These are phyloP conservation scores for Perilla frutescens DNA, from an alignment of 257 asterid species.

Conservation along the genomic window DNA sequence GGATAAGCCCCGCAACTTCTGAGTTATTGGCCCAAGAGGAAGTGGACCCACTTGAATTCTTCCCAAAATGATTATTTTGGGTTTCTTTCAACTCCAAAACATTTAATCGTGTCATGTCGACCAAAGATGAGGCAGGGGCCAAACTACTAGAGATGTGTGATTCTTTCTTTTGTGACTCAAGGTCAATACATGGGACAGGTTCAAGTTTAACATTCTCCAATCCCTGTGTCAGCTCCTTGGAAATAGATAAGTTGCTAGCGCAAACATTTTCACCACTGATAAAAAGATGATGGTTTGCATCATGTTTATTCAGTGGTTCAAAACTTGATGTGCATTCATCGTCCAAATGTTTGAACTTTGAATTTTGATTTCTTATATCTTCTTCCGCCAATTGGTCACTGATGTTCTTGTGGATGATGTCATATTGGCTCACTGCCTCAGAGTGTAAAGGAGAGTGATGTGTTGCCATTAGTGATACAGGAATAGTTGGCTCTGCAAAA, in stretches of 20 bases:
- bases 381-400: slow-evolving; percentile 32
- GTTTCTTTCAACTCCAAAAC: slow-evolving; percentile 39
- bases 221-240: slow-evolving; percentile 37
- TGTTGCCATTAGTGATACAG: slow-evolving; percentile 41
- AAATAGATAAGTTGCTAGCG: slow-evolving; percentile 33
- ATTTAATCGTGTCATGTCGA: slow-evolving; percentile 35
- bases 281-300: slow-evolving; percentile 26
- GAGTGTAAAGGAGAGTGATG: slow-evolving; percentile 38
- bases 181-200: slow-evolving; percentile 35
- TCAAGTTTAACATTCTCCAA: slow-evolving; percentile 43
- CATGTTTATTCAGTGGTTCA: slow-evolving; percentile 38
- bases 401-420: slow-evolving; percentile 26
- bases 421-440: slow-evolving; percentile 37
- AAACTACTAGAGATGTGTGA: slow-evolving; percentile 37
- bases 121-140: slow-evolving; percentile 42
- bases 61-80: slow-evolving; percentile 35
- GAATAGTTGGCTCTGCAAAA: slow-evolving; percentile 43
- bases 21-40: slow-evolving; percentile 44
- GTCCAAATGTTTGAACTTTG: slow-evolving; percentile 36
- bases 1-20: slow-evolving; percentile 41
- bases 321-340: slow-evolving; percentile 33
- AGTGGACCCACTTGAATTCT: slow-evolving; percentile 31
- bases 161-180: slow-evolving; percentile 38
- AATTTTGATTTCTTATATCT: slow-evolving; percentile 38
- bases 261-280: slow-evolving; percentile 24